Conservation (phyloP, 805 yeast species). For the Komagataella populi region DNA sequence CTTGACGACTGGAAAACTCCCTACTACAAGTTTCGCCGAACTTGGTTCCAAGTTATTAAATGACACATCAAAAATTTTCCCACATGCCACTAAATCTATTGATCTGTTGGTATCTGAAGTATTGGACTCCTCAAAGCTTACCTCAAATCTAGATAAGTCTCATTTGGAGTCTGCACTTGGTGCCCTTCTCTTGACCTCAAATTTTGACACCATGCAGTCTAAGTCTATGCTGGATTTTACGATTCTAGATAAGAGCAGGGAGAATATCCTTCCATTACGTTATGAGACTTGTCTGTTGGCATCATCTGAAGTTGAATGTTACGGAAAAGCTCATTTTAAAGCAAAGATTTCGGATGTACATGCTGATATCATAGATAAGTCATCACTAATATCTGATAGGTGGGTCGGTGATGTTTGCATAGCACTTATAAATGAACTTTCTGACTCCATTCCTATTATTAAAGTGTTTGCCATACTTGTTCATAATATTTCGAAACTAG, state of each 20-base stretch:
- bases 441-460: slow-evolving; percentile 15
- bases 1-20: slow-evolving; percentile 11
- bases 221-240: neutral
- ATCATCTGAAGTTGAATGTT: neutral
- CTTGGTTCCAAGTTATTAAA: neutral
- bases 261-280: neutral
- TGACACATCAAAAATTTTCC: neutral
- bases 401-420: neutral
- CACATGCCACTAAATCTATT: neutral
- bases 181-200: neutral
- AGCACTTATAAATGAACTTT: slow-evolving; percentile 20
- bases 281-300: neutral
- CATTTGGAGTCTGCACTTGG: neutral
- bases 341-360: neutral
- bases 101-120: neutral
- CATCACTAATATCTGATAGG: neutral
- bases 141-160: neutral
- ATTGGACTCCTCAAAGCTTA: neutral
- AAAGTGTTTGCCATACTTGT: slow-evolving; percentile 21
- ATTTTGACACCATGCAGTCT: neutral
- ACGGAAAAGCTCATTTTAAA: neutral
- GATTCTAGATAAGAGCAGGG: neutral
- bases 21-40: neutral
- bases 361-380: too few species aligned
- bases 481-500: slow-evolving; percentile 10